A percentile compares a stretch with the other conserved stretches of the same genome.
phyloP scores from a whole-genome alignment of 345 rosid species.

The Hibiscus tridactylites region DNA sequence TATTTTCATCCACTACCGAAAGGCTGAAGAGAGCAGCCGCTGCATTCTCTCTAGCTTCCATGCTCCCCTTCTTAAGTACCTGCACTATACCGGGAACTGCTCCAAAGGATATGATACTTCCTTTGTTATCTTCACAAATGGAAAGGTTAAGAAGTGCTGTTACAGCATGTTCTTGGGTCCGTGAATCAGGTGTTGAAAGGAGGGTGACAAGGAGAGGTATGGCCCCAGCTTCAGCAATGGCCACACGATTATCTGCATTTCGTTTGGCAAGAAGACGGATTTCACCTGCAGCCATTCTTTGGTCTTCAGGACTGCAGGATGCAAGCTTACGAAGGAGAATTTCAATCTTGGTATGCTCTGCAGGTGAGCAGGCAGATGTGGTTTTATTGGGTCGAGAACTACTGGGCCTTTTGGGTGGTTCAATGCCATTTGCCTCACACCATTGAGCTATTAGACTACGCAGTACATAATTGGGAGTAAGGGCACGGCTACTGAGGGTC shows the following conservation, averaged over 20 bases:
- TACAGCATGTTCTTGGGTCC: slow-evolving; percentile 91
- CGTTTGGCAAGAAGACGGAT: slow-evolving; percentile 97
- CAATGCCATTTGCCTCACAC: slow-evolving; percentile 87
- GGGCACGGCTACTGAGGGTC: slow-evolving; percentile 46
- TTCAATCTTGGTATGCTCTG: slow-evolving; percentile 66
- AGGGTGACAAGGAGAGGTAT: slow-evolving; percentile 82
- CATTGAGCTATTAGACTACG: slow-evolving; percentile 98
- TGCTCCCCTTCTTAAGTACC: slow-evolving; percentile 93
- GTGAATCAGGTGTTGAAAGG: slow-evolving; percentile 75
- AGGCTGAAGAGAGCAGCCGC: slow-evolving; percentile 98
- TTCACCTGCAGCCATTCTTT: slow-evolving; percentile 80
- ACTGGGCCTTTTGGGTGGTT: slow-evolving; percentile 78
- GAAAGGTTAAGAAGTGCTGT: slow-evolving; percentile 96
- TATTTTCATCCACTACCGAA: slow-evolving; percentile 86
- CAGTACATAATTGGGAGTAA: slow-evolving; percentile 83
- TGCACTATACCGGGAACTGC: slow-evolving; percentile 93
- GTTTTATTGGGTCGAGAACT: slow-evolving; percentile 56
- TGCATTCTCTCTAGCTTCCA: slow-evolving; percentile 98
- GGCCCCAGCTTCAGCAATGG: slow-evolving; percentile 98
- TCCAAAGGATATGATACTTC: slow-evolving; percentile 70
- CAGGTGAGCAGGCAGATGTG: slow-evolving; percentile 55
- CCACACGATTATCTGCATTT: slow-evolving; percentile 91
- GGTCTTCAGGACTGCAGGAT: slow-evolving; percentile 69
- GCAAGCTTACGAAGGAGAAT: slow-evolving; percentile 73
- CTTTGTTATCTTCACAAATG: slow-evolving; percentile 93